Conservation (phyloP, 257 asterid species). For the Misopates orontium region DNA sequence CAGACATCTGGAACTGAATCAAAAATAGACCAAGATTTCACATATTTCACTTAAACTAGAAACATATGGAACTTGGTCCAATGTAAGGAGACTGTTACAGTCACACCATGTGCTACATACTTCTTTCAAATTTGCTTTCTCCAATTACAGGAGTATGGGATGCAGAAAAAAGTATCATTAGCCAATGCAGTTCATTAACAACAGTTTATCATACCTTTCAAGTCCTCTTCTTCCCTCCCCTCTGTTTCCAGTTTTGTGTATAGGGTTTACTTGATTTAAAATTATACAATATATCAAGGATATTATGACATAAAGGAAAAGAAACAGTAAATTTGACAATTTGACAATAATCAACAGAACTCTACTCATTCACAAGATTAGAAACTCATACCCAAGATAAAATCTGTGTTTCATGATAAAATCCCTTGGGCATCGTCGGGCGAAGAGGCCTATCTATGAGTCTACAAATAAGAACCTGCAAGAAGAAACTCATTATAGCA, state of each 20-base stretch:
- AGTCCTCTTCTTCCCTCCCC: neutral
- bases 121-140: slow-evolving; percentile 7
- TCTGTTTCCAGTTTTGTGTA: too few species aligned
- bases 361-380: slow-evolving; percentile 22
- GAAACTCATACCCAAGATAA: slow-evolving; percentile 78
- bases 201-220: slow-evolving; percentile 12
- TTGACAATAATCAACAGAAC: slow-evolving; percentile 10
- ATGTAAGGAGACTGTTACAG: neutral
- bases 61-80: neutral
- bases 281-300: slow-evolving; percentile 9
- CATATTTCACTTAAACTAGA: slow-evolving; percentile 14
- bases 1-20: slow-evolving; percentile 23
- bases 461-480: slow-evolving; percentile 97
- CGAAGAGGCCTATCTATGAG: slow-evolving; percentile 95
- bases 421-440: slow-evolving; percentile 94
- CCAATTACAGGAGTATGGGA: slow-evolving; percentile 20
- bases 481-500: slow-evolving; percentile 30
- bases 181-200: neutral
- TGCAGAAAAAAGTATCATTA: slow-evolving; percentile 18
- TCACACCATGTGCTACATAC: neutral
- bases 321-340: neutral
- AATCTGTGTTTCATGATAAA: slow-evolving; percentile 93
- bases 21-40: neutral
- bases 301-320: slow-evolving; percentile 16
- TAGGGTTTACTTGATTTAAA: too few species aligned